These are phyloP conservation scores for Hippophae rhamnoides DNA, from an alignment of 306 rosid species.

Conservation along the genomic window DNA sequence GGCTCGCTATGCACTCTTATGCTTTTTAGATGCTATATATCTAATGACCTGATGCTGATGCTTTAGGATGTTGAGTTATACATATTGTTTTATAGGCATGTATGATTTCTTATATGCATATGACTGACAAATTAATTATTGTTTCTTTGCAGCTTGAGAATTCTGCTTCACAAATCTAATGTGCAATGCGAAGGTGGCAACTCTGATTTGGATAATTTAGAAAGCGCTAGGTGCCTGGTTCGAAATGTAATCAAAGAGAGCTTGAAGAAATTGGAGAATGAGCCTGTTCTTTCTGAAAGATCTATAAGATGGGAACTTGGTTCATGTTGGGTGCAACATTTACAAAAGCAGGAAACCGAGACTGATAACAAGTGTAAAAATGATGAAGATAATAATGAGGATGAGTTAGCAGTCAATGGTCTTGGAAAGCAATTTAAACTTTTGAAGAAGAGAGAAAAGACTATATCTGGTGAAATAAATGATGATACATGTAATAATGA, in stretches of 20 bases:
- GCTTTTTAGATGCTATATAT: neutral
- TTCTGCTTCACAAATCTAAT: slow-evolving; percentile 52
- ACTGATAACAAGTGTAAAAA: slow-evolving; percentile 27
- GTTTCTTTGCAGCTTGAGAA: slow-evolving; percentile 60
- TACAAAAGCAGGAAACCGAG: slow-evolving; percentile 60
- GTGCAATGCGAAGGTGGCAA: slow-evolving; percentile 31
- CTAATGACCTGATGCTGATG: neutral
- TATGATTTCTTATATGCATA: too few species aligned
- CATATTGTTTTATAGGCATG: neutral
- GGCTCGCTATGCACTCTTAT: neutral
- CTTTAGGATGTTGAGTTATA: neutral
- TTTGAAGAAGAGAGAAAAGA: slow-evolving; percentile 78
- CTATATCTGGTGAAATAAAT: slow-evolving; percentile 15
- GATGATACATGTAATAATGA: slow-evolving; percentile 16
- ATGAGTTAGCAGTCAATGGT: slow-evolving; percentile 63
- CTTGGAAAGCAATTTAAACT: slow-evolving; percentile 80
- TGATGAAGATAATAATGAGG: slow-evolving; percentile 27
- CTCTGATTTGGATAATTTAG: slow-evolving; percentile 36
- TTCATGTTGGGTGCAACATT: slow-evolving; percentile 91
- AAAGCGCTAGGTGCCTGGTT: slow-evolving; percentile 38
- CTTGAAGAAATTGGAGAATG: slow-evolving; percentile 40
- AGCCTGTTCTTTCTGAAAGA: slow-evolving; percentile 32
- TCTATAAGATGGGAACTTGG: slow-evolving; percentile 92
- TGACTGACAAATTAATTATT: slow-evolving; percentile 5
- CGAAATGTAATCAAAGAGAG: slow-evolving; percentile 49